These are phyloP conservation scores for Auricularia heimuer DNA, from an alignment of 768 basidiomycete genomes.

Conservation along the genomic window DNA sequence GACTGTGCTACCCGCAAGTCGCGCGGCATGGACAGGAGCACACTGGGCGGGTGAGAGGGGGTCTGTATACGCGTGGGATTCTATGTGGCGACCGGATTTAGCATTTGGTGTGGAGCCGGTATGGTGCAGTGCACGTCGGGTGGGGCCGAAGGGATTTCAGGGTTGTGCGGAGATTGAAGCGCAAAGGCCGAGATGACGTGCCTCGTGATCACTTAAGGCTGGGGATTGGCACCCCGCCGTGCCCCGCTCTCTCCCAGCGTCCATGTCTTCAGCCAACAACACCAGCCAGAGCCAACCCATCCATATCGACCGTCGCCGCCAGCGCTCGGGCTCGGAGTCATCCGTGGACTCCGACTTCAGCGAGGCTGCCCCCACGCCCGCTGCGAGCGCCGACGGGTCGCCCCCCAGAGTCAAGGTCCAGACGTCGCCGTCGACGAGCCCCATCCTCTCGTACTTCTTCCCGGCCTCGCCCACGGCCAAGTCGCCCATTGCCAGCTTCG, in stretches of 20 bases:
- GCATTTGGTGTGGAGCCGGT: too few relatives aligned
- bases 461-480: conserved; percentile 47
- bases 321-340: conserved; percentile 44
- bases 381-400: conserved; percentile 24
- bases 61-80: too few relatives aligned
- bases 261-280: conserved; percentile 7
- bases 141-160: not conserved
- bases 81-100: too few relatives aligned
- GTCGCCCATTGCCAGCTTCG: conserved; percentile 33
- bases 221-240: not conserved
- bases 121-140: too few relatives aligned
- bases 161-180: not conserved
- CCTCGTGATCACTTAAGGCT: not conserved
- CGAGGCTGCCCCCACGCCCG: conserved; percentile 26
- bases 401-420: conserved; percentile 5
- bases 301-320: conserved; percentile 38
- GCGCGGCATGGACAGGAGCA: too few relatives aligned
- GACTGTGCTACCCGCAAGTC: too few relatives aligned
- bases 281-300: conserved; percentile 57
- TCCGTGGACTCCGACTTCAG: conserved; percentile 3
- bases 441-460: conserved; percentile 64
- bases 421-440: conserved; percentile 45
- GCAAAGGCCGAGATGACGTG: not conserved
- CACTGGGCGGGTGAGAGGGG: too few relatives aligned
- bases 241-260: not conserved